phyloP scores from a whole-genome alignment of 495 filamentous ascomycete species.

The Lepraria neglecta region DNA sequence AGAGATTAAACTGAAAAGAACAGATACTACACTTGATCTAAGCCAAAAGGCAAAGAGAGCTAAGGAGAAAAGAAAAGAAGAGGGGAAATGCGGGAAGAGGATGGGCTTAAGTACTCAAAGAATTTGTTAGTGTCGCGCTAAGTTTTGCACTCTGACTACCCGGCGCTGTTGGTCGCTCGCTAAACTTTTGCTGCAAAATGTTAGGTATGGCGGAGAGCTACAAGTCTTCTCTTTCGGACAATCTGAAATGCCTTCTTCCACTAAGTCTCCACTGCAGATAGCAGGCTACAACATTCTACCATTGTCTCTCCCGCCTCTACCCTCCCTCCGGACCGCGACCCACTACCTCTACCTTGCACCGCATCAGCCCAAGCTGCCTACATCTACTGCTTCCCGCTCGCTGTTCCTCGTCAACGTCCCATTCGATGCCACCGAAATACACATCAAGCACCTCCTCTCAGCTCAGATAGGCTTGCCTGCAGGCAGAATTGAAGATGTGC shows the following conservation, averaged over 20 bases:
- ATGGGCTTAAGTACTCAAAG: neutral
- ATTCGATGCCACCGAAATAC: slow-evolving; percentile 69
- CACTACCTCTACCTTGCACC: slow-evolving; percentile 85
- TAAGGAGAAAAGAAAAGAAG: slow-evolving; percentile 20
- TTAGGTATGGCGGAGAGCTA: neutral
- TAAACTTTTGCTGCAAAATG: neutral
- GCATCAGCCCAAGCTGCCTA: slow-evolving; percentile 71
- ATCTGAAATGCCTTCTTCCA: slow-evolving; percentile 14
- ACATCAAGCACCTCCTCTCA: slow-evolving; percentile 68
- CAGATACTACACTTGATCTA: slow-evolving; percentile 97
- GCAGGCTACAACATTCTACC: slow-evolving; percentile 44
- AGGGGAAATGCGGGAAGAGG: neutral
- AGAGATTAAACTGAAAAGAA: slow-evolving; percentile 67
- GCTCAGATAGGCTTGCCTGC: slow-evolving; percentile 54
- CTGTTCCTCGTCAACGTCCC: slow-evolving; percentile 87
- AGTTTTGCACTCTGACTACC: slow-evolving; percentile 8
- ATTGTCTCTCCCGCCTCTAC: slow-evolving; percentile 55
- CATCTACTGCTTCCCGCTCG: slow-evolving; percentile 62
- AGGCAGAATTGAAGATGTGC: slow-evolving; percentile 66
- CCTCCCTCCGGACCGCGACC: slow-evolving; percentile 51
- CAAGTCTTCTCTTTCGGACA: neutral
- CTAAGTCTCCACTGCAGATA: slow-evolving; percentile 31
- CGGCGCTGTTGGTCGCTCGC: neutral
- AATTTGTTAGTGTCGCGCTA: neutral
- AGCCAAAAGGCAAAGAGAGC: slow-evolving; percentile 58